Evolutionary conservation across 2,329 filamentous ascomycete species (phyloP).

Genomic region (Claviceps paspali): DNA sequence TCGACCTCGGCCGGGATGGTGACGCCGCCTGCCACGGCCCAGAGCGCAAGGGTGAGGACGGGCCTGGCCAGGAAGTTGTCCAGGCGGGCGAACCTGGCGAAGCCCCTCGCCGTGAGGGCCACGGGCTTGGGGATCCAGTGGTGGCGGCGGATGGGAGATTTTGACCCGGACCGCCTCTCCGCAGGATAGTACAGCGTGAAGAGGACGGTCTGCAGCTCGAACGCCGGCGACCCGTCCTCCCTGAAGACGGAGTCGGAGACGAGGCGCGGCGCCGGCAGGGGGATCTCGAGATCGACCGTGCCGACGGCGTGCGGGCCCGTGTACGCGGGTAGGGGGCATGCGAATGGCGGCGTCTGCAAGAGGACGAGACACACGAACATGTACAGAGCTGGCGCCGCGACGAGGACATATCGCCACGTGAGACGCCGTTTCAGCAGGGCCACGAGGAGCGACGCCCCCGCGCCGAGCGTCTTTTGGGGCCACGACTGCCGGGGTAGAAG

Average conservation of each 20-base stretch:
- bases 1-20: conserved; percentile 33
- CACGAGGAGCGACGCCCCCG: not conserved
- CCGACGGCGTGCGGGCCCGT: conserved; percentile 30
- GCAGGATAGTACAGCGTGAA: conserved; percentile 35
- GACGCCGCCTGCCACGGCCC: conserved; percentile 26
- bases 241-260: conserved; percentile 20
- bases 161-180: not conserved
- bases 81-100: conserved; percentile 28
- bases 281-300: conserved; percentile 30
- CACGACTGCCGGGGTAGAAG: not conserved
- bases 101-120: conserved; percentile 28
- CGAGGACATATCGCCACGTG: not conserved
- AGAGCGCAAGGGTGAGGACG: conserved; percentile 27
- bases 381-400: conserved; percentile 13
- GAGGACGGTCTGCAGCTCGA: conserved; percentile 30
- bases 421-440: not conserved
- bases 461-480: not conserved
- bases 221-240: conserved; percentile 22
- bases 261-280: conserved; percentile 18
- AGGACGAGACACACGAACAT: conserved; percentile 22
- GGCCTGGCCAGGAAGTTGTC: conserved; percentile 27
- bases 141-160: conserved; percentile 19
- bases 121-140: conserved; percentile 30
- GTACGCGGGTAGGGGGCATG: conserved; percentile 27
- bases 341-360: conserved; percentile 26